Base-by-base conservation (phyloP, 345 rosid genomes). In the Camelina laxa region DNA sequence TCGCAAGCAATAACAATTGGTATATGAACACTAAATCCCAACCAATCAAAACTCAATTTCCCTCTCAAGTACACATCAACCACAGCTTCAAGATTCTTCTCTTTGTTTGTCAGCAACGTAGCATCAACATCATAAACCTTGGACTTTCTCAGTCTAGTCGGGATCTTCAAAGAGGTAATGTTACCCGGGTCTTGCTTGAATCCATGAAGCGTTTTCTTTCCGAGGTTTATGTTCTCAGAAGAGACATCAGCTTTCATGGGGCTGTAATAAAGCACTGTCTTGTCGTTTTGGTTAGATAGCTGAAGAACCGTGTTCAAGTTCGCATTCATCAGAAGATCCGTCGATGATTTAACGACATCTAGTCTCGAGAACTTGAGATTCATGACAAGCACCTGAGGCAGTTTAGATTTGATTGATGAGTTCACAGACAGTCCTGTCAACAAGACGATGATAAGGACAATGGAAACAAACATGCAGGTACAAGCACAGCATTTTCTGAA, bases 1-100 rank as follows among this genome's bases (percentile, higher is more conserved):
- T 74, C 61, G 8, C 85, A 82, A 0, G 74, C 74, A 55, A 77
- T 72, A 27, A 70, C 65, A 51, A 56, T 7, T 4, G 83, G 82
- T 66, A 80, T 42, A 68, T 41, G 57, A 20, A 77, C 9, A 21
- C 35, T 80, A 69, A 80, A 57, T 2, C 81, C 79, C 72, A 73
- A 75, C 67, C 73, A 59, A 69, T 61, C 80, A 55, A 79, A 49
- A 38, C 80, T 55, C 36, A 82, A 1, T 42, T 67, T 51, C 59
- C 85, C 85, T 14, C 57, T 69, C 53, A 79, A 44, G 19, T 50
- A 58, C 53, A 78, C 76, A 53, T 65, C 55, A 51, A 77, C 73
- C 35, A 74, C 67, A 42, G 72, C 65, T 51, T 80, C 72, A 30
- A 7, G 35, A 2, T 12, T 42, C 60, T 63, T 69, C 67, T 62